These are phyloP conservation scores for Cutaneotrichosporon sp. DNA, from an alignment of 1,284 basidiomycete species.

Conservation along the genomic window DNA sequence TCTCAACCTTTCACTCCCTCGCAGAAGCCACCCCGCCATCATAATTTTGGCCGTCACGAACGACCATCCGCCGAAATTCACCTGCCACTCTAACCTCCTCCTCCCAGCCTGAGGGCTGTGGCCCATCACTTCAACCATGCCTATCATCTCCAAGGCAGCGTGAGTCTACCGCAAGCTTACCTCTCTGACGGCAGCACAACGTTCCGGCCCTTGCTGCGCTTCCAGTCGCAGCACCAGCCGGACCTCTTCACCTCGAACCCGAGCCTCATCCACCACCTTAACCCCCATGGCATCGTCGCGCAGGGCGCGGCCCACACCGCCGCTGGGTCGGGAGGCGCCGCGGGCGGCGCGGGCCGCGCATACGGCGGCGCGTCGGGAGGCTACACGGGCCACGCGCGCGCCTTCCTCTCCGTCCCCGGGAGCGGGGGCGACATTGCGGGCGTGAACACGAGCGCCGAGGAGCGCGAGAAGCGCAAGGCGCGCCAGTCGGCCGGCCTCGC, in stretches of 20 bases:
- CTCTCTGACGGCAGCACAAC: constrained; percentile 37
- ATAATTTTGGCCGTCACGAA: neutral
- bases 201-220: constrained; percentile 50
- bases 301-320: constrained; percentile 32
- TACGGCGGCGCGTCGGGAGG: constrained; percentile 41
- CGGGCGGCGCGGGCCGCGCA: constrained; percentile 39
- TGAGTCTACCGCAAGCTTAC: constrained; percentile 26
- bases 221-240: constrained; percentile 34
- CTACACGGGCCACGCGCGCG: constrained; percentile 51
- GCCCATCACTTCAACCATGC: constrained; percentile 30
- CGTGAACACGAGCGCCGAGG: constrained; percentile 28
- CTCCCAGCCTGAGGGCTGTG: constrained; percentile 18
- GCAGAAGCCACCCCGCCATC: neutral
- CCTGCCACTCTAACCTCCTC: neutral
- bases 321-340: constrained; percentile 20
- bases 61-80: neutral
- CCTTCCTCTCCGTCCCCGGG: constrained; percentile 43
- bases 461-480: constrained; percentile 19
- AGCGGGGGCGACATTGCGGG: constrained; percentile 33
- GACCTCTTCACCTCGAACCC: constrained; percentile 55
- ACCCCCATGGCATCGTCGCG: constrained; percentile 32
- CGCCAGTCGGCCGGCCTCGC: constrained; percentile 20
- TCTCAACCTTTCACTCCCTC: neutral
- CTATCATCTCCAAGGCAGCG: constrained; percentile 48
- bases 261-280: constrained; percentile 50